phyloP scores from a whole-genome alignment of 306 rosid genomes.

The Fagus sylvatica region DNA sequence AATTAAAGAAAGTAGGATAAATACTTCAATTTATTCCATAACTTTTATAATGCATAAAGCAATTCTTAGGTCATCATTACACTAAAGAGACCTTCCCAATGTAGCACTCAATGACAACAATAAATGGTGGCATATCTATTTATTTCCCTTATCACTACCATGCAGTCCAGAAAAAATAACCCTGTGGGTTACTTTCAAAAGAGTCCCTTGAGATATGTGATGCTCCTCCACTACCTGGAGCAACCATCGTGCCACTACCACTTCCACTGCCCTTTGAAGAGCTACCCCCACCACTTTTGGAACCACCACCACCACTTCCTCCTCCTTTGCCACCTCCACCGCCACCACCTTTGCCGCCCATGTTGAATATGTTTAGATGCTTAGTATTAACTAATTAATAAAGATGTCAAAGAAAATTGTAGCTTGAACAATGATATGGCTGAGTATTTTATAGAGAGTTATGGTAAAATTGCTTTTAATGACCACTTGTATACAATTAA shows the following conservation, averaged over 20 bases:
- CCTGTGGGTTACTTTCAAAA: conserved; percentile 1
- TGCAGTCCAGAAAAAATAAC: neutral
- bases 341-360: neutral
- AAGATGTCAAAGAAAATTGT: neutral
- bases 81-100: neutral
- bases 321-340: neutral
- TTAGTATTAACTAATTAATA: neutral
- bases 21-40: too few relatives aligned
- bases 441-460: neutral
- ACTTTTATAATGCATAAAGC: neutral
- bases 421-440: neutral
- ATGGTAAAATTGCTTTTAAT: too few relatives aligned
- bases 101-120: neutral
- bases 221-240: conserved; percentile 5
- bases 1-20: too few relatives aligned
- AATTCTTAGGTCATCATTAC: too few relatives aligned
- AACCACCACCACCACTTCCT: neutral
- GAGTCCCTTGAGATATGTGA: neutral
- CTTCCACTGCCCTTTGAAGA: neutral
- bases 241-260: neutral
- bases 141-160: neutral
- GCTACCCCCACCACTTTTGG: neutral
- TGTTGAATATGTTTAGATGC: neutral
- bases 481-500: too few relatives aligned
- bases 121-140: neutral